A percentile compares a stretch with the other conserved stretches of the same genome.
Evolutionary conservation across 371 early-diverging fungal genomes (phyloP).

Genomic region (Furculomyces boomerangus): DNA sequence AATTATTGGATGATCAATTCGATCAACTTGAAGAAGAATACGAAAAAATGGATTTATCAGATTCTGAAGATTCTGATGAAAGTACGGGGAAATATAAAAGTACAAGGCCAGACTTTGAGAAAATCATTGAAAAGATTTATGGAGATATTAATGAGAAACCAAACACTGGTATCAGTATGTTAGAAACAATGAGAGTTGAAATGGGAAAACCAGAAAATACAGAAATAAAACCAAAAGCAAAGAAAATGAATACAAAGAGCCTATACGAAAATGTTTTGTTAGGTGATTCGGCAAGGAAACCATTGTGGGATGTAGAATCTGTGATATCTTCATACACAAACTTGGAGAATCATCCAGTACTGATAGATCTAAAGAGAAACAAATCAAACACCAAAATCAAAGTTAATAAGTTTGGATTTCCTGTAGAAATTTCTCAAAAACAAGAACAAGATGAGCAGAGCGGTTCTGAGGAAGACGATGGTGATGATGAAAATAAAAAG

Average conservation of each 20-base stretch:
- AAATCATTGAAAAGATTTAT: constrained; percentile 78
- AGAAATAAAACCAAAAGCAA: constrained; percentile 26
- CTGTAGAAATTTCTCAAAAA: constrained; percentile 6
- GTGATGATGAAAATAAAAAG: constrained; percentile 25
- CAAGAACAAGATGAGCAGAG: not conserved
- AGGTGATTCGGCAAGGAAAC: constrained; percentile 1
- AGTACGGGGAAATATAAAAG: constrained; percentile 19
- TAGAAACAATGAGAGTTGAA: constrained; percentile 39
- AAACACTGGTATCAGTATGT: constrained; percentile 28
- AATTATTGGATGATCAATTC: constrained; percentile 80
- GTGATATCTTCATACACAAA: constrained; percentile 67
- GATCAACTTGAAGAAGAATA: constrained; percentile 36
- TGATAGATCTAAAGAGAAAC: constrained; percentile 33
- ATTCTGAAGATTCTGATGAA: constrained; percentile 29
- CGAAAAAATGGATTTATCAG: constrained; percentile 30
- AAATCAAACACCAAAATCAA: constrained; percentile 17
- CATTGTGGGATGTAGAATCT: constrained; percentile 64
- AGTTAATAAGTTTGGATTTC: constrained; percentile 19
- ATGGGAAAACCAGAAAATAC: constrained; percentile 23
- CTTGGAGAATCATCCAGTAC: constrained; percentile 58
- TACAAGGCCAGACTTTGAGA: constrained; percentile 26
- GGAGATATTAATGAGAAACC: constrained; percentile 34
- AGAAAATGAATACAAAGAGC: not conserved
- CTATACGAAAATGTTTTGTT: constrained; percentile 9
- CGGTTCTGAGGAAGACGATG: not conserved